A percentile compares a stretch with the other conserved stretches of the same genome.
Evolutionary conservation across 1,284 basidiomycete genomes (phyloP).

Genomic region (Irpex sp.): DNA sequence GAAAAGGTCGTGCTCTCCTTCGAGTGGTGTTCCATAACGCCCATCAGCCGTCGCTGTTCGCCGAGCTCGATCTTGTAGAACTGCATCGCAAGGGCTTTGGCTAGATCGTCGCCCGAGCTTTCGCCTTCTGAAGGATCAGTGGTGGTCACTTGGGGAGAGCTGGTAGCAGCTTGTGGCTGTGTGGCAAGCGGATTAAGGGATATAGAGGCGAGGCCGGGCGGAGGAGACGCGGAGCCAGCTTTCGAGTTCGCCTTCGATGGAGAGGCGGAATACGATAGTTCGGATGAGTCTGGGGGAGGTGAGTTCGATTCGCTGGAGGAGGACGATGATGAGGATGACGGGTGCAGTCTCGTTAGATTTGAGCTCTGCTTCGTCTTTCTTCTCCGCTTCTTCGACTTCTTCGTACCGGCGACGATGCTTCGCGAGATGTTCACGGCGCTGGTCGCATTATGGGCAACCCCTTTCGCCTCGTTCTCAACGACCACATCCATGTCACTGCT

Average conservation of each 20-base stretch:
- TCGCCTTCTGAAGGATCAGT: background rate
- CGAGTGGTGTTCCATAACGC: conserved; percentile 90
- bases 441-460: background rate
- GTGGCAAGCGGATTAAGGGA: background rate
- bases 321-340: background rate
- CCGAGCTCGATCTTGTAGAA: conserved; percentile 89
- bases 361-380: background rate
- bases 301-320: background rate
- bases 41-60: conserved; percentile 87
- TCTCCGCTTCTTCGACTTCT: background rate
- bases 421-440: background rate
- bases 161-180: background rate
- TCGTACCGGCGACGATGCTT: background rate
- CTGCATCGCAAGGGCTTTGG: conserved; percentile 82
- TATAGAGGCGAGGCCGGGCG: background rate
- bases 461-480: background rate
- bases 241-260: background rate
- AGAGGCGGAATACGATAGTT: background rate
- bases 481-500: background rate
- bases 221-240: background rate
- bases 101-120: conserved; percentile 28
- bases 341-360: background rate
- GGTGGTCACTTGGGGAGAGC: background rate
- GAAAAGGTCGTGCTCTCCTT: conserved; percentile 38
- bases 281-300: background rate